phyloP scores from a whole-genome alignment of 352 stramenopile species.

The Globisporangium recalcitrans region DNA sequence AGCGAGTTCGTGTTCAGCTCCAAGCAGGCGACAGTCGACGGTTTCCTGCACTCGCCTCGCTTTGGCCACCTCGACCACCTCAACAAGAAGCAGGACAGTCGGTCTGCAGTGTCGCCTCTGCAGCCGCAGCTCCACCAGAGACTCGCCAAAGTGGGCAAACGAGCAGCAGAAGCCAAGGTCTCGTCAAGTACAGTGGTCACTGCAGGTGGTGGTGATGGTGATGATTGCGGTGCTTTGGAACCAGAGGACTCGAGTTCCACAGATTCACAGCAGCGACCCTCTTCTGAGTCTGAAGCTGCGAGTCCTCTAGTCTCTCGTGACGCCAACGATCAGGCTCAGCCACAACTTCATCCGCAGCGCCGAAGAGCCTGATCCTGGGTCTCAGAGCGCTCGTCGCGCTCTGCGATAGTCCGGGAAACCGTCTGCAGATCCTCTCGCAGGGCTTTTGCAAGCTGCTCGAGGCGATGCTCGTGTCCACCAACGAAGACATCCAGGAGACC shows the following conservation, averaged over 20 bases:
- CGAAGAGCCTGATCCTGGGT: constrained; percentile 30
- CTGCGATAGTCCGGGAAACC: constrained; percentile 44
- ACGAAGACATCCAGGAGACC: constrained; percentile 48
- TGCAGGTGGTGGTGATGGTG: not conserved
- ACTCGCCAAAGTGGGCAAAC: constrained; percentile 13
- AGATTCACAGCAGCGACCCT: not conserved
- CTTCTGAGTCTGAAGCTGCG: not conserved
- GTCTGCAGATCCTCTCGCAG: constrained; percentile 40
- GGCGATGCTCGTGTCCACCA: constrained; percentile 30
- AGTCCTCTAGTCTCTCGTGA: too few relatives aligned
- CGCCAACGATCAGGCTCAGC: not conserved
- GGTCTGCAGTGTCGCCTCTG: constrained; percentile 12
- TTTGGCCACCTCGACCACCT: constrained; percentile 38
- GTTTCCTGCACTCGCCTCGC: constrained; percentile 49
- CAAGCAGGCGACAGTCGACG: constrained; percentile 40
- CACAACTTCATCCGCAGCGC: not conserved
- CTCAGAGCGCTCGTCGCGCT: constrained; percentile 49
- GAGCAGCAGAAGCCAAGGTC: not conserved
- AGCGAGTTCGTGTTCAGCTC: constrained; percentile 54
- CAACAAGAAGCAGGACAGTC: constrained; percentile 4
- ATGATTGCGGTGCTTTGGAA: too few relatives aligned
- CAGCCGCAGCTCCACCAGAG: constrained; percentile 8
- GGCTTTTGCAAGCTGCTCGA: constrained; percentile 49
- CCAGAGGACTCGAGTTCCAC: not conserved
- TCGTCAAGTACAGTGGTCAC: not conserved